phyloP scores from a whole-genome alignment of 1,284 basidiomycete genomes.

The Phlebopus sp. region DNA sequence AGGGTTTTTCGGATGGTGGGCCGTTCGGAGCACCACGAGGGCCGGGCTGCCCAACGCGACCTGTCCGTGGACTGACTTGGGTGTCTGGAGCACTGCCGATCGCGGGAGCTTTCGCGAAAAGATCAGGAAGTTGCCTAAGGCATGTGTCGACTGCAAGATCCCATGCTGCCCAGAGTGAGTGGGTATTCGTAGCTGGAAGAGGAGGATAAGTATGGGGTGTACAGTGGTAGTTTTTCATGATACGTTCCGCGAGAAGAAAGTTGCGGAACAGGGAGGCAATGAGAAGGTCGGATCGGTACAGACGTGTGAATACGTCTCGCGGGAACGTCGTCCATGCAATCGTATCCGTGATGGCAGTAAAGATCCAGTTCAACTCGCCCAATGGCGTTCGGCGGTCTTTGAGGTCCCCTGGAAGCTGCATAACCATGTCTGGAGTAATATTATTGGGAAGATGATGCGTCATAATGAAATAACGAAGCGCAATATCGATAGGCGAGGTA shows the following conservation, averaged over 20 bases:
- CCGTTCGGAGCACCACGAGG: slow-evolving; percentile 26
- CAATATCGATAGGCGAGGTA: slow-evolving; percentile 97
- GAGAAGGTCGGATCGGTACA: slow-evolving; percentile 94
- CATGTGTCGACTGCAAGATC: slow-evolving; percentile 97
- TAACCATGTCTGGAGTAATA: slow-evolving; percentile 87
- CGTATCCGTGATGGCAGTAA: slow-evolving; percentile 97
- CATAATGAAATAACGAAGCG: slow-evolving; percentile 91
- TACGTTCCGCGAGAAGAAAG: slow-evolving; percentile 93
- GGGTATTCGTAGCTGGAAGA: slow-evolving; percentile 92
- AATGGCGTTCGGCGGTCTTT: slow-evolving; percentile 95
- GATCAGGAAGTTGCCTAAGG: slow-evolving; percentile 85
- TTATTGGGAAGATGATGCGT: slow-evolving; percentile 81
- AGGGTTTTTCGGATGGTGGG: slow-evolving; percentile 45
- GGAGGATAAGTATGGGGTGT: slow-evolving; percentile 93
- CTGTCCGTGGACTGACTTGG: slow-evolving; percentile 34
- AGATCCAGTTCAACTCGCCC: slow-evolving; percentile 99
- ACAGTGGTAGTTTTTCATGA: slow-evolving; percentile 98
- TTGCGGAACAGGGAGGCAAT: slow-evolving; percentile 97
- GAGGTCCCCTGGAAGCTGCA: slow-evolving; percentile 94
- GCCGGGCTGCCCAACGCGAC: slow-evolving; percentile 36
- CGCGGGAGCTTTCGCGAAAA: slow-evolving; percentile 68
- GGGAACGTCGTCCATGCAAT: slow-evolving; percentile 99
- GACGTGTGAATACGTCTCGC: slow-evolving; percentile 87
- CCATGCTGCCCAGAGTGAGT: slow-evolving; percentile 96
- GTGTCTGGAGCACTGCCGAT: slow-evolving; percentile 30